phyloP scores from a whole-genome alignment of 148 eudicot genomes.

The Diospyros lotus region DNA sequence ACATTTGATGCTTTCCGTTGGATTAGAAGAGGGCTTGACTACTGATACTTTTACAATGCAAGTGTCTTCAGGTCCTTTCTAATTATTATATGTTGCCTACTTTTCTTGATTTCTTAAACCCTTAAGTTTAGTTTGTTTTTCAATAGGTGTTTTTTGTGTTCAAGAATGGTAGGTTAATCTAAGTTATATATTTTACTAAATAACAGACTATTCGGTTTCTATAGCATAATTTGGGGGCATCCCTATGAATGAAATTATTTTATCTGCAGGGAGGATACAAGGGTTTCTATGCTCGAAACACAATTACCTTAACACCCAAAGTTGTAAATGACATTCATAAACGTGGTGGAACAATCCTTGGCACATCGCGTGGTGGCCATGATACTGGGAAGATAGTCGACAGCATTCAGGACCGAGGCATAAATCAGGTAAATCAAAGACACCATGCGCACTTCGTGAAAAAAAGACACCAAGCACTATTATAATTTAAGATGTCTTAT shows the following conservation, averaged over 20 bases:
- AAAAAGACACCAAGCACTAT: not conserved
- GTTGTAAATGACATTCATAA: conserved; percentile 78
- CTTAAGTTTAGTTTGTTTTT: not conserved
- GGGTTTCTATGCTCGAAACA: conserved; percentile 80
- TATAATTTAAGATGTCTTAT: not conserved
- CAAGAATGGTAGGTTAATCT: not conserved
- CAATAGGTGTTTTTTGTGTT: not conserved
- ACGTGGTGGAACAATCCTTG: conserved; percentile 84
- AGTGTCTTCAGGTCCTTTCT: not conserved
- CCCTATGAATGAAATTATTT: conserved; percentile 3
- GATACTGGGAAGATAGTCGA: conserved; percentile 76
- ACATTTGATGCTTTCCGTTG: not conserved
- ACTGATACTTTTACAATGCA: not conserved
- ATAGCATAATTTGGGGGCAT: not conserved
- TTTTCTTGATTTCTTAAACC: too few relatives aligned
- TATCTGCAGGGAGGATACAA: conserved; percentile 72
- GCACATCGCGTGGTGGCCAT: conserved; percentile 88
- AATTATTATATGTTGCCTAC: too few relatives aligned
- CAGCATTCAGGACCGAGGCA: conserved; percentile 87
- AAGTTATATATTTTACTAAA: not conserved
- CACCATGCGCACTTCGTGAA: too few relatives aligned
- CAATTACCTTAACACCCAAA: conserved; percentile 66
- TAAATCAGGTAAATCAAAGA: conserved; percentile 57
- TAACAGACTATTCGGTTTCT: conserved; percentile 3
- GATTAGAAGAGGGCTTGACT: not conserved